Conservation (phyloP, 257 asterid genomes). For the Solanum gandarillasii region DNA sequence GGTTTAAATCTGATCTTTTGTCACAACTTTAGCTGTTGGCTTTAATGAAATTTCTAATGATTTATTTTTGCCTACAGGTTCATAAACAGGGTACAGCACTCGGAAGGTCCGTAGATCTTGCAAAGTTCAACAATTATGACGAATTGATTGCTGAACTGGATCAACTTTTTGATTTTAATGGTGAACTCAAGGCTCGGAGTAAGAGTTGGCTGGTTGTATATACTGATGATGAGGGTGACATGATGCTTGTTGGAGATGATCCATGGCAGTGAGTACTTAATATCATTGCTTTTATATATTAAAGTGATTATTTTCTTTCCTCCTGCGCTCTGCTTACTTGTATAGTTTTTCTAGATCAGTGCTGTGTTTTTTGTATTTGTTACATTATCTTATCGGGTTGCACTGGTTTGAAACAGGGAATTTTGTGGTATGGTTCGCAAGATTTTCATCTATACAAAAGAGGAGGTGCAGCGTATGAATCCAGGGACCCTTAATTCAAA, state of each 20-base stretch:
- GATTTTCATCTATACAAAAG: slow-evolving; percentile 71
- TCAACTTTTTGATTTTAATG: slow-evolving; percentile 67
- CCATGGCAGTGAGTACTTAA: slow-evolving; percentile 83
- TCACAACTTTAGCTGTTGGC: background rate
- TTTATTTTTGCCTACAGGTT: slow-evolving; percentile 41
- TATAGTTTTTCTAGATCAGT: background rate
- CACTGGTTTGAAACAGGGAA: slow-evolving; percentile 41
- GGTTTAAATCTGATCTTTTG: slow-evolving; percentile 25
- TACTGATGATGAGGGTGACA: slow-evolving; percentile 95
- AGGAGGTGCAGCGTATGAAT: slow-evolving; percentile 77
- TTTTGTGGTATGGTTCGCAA: slow-evolving; percentile 87
- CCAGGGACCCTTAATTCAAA: slow-evolving; percentile 60
- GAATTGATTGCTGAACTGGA: slow-evolving; percentile 73
- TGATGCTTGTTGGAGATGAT: slow-evolving; percentile 99
- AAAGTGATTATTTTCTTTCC: background rate
- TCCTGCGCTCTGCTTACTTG: background rate
- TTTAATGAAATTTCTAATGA: background rate
- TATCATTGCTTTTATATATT: background rate
- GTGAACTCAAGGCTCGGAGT: slow-evolving; percentile 57
- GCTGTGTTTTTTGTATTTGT: background rate
- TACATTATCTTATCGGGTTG: background rate
- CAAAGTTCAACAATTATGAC: slow-evolving; percentile 64
- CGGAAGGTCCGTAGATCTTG: slow-evolving; percentile 94
- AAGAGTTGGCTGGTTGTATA: slow-evolving; percentile 89
- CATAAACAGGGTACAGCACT: slow-evolving; percentile 94